Conservation (phyloP, 345 rosid genomes). For the Limnanthes douglasii region DNA sequence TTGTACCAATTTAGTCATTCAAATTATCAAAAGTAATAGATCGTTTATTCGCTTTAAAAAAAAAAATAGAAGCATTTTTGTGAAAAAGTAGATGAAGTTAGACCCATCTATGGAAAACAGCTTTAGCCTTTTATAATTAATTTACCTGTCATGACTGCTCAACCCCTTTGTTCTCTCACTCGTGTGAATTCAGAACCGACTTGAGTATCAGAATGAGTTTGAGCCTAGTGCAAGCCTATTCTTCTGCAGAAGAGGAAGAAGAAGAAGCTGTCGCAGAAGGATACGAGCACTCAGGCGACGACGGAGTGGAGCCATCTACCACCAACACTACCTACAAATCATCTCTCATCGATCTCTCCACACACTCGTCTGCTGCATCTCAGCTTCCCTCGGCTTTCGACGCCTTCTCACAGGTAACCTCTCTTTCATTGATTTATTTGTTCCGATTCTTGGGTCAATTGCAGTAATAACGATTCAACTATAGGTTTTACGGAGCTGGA, state of each 20-base stretch:
- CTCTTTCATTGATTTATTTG: not conserved
- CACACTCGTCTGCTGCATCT: constrained; percentile 23
- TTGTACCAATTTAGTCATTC: too few relatives aligned
- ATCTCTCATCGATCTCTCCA: constrained; percentile 24
- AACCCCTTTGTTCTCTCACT: too few relatives aligned
- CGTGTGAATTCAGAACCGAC: too few relatives aligned
- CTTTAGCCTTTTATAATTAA: too few relatives aligned
- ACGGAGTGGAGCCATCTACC: constrained; percentile 8
- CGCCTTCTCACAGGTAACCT: constrained; percentile 61
- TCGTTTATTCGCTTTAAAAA: too few relatives aligned
- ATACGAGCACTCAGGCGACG: constrained; percentile 25
- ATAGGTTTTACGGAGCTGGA: too few relatives aligned
- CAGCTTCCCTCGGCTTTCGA: constrained; percentile 79
- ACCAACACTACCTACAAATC: constrained; percentile 21
- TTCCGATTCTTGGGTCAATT: not conserved
- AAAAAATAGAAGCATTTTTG: too few relatives aligned
- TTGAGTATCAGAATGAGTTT: constrained; percentile 85
- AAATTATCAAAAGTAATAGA: too few relatives aligned
- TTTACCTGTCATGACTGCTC: too few relatives aligned
- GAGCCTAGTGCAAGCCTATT: constrained; percentile 66
- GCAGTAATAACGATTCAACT: too few relatives aligned
- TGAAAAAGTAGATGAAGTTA: too few relatives aligned
- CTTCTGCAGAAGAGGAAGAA: constrained; percentile 74
- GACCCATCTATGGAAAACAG: too few relatives aligned
- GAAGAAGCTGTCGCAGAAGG: constrained; percentile 15